phyloP scores from a whole-genome alignment of 164 flowering plant genomes.

The Macadamia integrifolia region DNA sequence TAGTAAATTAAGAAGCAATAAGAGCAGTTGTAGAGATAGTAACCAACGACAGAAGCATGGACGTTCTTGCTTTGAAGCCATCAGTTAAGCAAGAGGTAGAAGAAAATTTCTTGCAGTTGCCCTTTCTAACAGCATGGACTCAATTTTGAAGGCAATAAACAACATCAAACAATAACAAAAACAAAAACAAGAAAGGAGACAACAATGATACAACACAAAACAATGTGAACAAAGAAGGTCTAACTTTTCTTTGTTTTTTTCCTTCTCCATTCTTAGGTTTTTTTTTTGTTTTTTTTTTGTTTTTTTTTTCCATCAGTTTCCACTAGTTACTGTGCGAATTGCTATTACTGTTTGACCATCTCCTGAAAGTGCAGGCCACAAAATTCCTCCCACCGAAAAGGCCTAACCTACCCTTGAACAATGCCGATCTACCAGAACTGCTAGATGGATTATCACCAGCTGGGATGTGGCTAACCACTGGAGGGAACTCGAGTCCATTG shows the following conservation, averaged over 20 bases:
- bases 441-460: constrained; percentile 21
- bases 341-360: constrained; percentile 34
- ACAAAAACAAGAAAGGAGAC: background rate
- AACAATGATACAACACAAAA: background rate
- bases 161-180: background rate
- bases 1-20: background rate
- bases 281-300: background rate
- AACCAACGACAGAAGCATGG: background rate
- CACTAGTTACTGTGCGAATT: constrained; percentile 18
- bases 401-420: constrained; percentile 32
- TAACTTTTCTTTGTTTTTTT: background rate
- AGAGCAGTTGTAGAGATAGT: background rate
- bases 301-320: background rate
- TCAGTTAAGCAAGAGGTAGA: background rate
- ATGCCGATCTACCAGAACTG: constrained; percentile 23
- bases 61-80: background rate
- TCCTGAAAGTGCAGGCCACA: constrained; percentile 43
- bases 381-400: constrained; percentile 37
- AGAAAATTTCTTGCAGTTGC: background rate
- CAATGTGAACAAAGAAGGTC: background rate
- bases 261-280: background rate
- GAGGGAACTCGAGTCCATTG: constrained; percentile 24
- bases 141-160: constrained; percentile 1
- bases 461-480: constrained; percentile 5
- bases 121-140: background rate